Evolutionary conservation across 148 eudicot species (phyloP).

Genomic region (Euryodendron excelsum): DNA sequence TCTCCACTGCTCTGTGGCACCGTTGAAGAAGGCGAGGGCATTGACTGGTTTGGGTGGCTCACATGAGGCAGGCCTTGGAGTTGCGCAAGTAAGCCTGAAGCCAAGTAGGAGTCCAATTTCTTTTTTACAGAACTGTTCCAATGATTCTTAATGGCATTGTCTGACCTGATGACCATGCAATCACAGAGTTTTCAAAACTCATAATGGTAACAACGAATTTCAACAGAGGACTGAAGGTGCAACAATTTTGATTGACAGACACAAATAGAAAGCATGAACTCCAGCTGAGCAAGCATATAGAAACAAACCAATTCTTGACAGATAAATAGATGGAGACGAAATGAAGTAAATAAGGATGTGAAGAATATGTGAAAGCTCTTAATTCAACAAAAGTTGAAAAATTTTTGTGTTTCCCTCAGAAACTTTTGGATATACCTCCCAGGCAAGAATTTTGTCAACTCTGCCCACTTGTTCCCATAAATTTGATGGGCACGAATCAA

Average conservation of each 20-base stretch:
- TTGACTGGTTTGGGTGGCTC: slow-evolving; percentile 44
- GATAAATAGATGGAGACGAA: too few species aligned
- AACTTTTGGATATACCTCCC: slow-evolving; percentile 61
- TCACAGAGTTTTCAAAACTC: too few species aligned
- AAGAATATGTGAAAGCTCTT: neutral
- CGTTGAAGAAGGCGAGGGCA: slow-evolving; percentile 34
- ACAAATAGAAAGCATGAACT: neutral
- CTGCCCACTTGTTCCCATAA: slow-evolving; percentile 98
- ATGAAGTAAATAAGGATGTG: too few species aligned
- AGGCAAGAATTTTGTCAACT: slow-evolving; percentile 77
- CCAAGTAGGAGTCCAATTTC: slow-evolving; percentile 19
- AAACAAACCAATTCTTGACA: neutral
- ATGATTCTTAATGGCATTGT: slow-evolving; percentile 95
- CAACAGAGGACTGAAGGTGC: neutral
- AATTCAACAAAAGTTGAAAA: neutral
- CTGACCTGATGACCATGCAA: slow-evolving; percentile 55
- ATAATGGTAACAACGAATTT: too few species aligned
- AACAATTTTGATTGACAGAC: neutral
- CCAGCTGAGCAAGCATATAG: neutral
- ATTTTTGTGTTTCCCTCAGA: neutral
- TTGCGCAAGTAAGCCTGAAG: slow-evolving; percentile 83
- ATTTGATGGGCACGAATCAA: slow-evolving; percentile 82
- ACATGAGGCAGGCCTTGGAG: slow-evolving; percentile 61
- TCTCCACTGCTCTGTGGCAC: slow-evolving; percentile 39
- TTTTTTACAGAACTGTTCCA: slow-evolving; percentile 99